phyloP scores from a whole-genome alignment of 129 eudicot species.

The Rutidosis leptorrhynchoides region DNA sequence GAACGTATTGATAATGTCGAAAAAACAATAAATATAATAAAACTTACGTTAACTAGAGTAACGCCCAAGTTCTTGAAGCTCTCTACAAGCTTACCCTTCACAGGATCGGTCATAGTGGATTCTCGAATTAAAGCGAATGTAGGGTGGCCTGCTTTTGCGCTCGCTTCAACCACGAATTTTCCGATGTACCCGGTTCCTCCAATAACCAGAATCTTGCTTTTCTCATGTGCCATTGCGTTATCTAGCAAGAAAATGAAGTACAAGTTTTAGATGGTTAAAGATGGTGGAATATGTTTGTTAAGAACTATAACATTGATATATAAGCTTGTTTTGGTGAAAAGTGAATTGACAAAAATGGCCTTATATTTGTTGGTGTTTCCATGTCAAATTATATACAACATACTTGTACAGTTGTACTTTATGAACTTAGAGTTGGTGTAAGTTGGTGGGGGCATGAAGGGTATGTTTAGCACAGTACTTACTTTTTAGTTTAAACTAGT shows the following conservation, averaged over 20 bases:
- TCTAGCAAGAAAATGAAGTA: neutral
- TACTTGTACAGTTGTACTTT: too few relatives aligned
- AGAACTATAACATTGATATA: conserved; percentile 11
- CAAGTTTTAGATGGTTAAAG: neutral
- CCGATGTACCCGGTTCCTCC: conserved; percentile 87
- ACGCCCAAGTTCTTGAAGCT: conserved; percentile 60
- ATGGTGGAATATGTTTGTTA: neutral
- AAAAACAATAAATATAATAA: neutral
- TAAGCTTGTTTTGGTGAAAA: conserved; percentile 19
- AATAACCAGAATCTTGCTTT: conserved; percentile 59
- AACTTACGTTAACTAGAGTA: conserved; percentile 44
- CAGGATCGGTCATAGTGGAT: conserved; percentile 52
- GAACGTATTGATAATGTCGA: neutral
- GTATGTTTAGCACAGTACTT: too few relatives aligned
- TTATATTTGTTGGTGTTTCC: neutral
- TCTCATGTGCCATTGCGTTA: conserved; percentile 39
- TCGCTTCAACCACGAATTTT: conserved; percentile 58
- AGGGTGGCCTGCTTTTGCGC: conserved; percentile 57
- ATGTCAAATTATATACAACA: neutral
- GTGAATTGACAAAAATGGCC: conserved; percentile 14
- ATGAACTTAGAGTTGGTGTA: neutral
- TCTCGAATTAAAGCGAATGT: conserved; percentile 58
- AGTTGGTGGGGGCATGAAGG: too few relatives aligned
- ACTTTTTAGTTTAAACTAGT: too few relatives aligned
- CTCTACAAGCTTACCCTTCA: conserved; percentile 46